Conservation (phyloP, 2,329 filamentous ascomycete species). For the Phialophora tarda region DNA sequence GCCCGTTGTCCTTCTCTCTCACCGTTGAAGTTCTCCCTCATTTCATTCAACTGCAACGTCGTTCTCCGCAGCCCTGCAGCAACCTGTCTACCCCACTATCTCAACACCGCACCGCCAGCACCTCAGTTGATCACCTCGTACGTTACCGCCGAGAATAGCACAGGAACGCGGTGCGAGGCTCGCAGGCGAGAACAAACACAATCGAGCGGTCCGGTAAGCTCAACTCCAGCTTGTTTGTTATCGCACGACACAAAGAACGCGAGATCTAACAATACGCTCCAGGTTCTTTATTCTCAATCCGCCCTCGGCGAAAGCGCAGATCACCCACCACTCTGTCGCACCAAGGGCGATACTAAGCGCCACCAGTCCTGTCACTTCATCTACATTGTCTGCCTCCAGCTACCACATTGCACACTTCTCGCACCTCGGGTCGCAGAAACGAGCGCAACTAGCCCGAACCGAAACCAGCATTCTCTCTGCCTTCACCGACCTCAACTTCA, state of each 20-base stretch:
- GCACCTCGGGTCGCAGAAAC: neutral
- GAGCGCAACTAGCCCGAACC: neutral
- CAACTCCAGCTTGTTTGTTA: constrained; percentile 11
- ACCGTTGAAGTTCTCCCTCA: constrained; percentile 13
- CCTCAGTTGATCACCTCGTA: neutral
- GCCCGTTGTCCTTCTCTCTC: constrained; percentile 9
- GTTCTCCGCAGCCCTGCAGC: constrained; percentile 18
- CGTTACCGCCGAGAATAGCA: constrained; percentile 21
- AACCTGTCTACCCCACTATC: constrained; percentile 20
- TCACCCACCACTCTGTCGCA: neutral
- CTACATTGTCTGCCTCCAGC: neutral
- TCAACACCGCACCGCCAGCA: constrained; percentile 2
- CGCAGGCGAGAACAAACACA: constrained; percentile 15
- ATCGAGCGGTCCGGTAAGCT: constrained; percentile 9
- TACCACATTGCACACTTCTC: neutral
- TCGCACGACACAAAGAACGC: constrained; percentile 26
- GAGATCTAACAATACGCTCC: constrained; percentile 16
- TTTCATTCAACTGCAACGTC: constrained; percentile 12
- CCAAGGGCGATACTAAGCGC: neutral
- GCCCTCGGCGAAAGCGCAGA: constrained; percentile 1
- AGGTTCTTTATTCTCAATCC: constrained; percentile 14
- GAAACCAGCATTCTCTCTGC: neutral
- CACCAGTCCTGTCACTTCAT: neutral
- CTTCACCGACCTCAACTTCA: constrained; percentile 1
- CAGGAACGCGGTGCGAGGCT: constrained; percentile 12